phyloP scores from a whole-genome alignment of 129 eudicot species.

The Gnaphalium uliginosum region DNA sequence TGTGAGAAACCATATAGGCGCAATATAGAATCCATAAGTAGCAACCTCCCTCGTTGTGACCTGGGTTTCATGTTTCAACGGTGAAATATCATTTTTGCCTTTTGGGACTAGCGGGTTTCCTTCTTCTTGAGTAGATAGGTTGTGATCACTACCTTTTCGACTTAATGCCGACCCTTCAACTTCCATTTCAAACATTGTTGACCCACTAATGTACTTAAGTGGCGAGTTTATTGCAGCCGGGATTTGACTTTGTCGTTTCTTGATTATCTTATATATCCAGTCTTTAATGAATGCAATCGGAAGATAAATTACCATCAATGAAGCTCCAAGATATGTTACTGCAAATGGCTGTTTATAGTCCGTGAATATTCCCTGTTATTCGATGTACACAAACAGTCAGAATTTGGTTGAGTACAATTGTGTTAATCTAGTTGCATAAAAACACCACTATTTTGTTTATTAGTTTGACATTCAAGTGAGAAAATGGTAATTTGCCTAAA shows the following conservation, averaged over 20 bases:
- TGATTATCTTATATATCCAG: constrained; percentile 51
- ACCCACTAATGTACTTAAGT: constrained; percentile 54
- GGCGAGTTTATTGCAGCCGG: constrained; percentile 49
- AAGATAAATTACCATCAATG: constrained; percentile 92
- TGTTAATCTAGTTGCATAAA: not conserved
- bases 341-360: constrained; percentile 98
- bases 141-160: constrained; percentile 64
- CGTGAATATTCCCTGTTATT: constrained; percentile 68
- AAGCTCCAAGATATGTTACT: constrained; percentile 98
- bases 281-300: constrained; percentile 90
- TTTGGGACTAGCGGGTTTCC: constrained; percentile 58
- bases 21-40: constrained; percentile 77
- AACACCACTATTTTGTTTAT: not conserved
- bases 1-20: constrained; percentile 93
- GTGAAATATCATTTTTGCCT: constrained; percentile 33
- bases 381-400: constrained; percentile 12
- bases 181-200: constrained; percentile 63
- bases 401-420: not conserved
- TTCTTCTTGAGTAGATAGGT: constrained; percentile 67
- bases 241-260: constrained; percentile 47
- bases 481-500: not conserved
- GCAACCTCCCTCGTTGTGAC: constrained; percentile 77
- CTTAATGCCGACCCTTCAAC: constrained; percentile 50
- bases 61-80: constrained; percentile 45
- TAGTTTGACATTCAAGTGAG: not conserved